Evolutionary conservation across 768 basidiomycete species (phyloP).

Genomic region (Dendrothele bispora): DNA sequence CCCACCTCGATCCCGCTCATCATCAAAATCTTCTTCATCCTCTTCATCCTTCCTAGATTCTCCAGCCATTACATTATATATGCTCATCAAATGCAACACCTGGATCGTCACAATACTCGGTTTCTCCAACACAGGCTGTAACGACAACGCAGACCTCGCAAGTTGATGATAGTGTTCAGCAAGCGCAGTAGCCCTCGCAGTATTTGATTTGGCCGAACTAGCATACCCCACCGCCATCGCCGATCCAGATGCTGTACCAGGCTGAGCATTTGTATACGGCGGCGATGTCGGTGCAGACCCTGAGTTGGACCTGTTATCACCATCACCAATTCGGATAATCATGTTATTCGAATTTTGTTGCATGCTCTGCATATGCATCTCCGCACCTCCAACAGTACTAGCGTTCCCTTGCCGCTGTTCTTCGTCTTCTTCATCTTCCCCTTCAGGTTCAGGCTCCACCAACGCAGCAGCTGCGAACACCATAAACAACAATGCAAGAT

Average conservation of each 20-base stretch:
- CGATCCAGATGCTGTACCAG: background rate
- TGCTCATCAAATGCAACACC: conserved; percentile 63
- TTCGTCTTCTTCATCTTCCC: background rate
- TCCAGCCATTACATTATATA: conserved; percentile 71
- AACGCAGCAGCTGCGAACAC: conserved; percentile 57
- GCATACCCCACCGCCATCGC: background rate
- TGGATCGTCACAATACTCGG: conserved; percentile 73
- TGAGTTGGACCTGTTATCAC: no score
- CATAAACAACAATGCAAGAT: conserved; percentile 48
- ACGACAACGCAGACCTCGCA: conserved; percentile 59
- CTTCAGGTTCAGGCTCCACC: conserved; percentile 30
- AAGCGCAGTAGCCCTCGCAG: conserved; percentile 23
- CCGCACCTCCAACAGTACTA: no score
- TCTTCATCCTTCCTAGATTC: no score
- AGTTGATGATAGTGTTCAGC: conserved; percentile 71
- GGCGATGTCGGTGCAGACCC: conserved; percentile 1
- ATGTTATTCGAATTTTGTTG: no score
- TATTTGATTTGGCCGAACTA: background rate
- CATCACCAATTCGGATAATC: no score
- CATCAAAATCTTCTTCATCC: no score
- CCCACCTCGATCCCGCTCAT: background rate
- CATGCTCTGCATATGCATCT: no score
- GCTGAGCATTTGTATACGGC: no score
- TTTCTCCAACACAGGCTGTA: conserved; percentile 70
- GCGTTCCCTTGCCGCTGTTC: background rate